Percentiles rank a stretch among this genome's conserved stretches.
Evolutionary conservation across 1,284 basidiomycete species (phyloP).

Genomic region (Moesziomyces sp.): DNA sequence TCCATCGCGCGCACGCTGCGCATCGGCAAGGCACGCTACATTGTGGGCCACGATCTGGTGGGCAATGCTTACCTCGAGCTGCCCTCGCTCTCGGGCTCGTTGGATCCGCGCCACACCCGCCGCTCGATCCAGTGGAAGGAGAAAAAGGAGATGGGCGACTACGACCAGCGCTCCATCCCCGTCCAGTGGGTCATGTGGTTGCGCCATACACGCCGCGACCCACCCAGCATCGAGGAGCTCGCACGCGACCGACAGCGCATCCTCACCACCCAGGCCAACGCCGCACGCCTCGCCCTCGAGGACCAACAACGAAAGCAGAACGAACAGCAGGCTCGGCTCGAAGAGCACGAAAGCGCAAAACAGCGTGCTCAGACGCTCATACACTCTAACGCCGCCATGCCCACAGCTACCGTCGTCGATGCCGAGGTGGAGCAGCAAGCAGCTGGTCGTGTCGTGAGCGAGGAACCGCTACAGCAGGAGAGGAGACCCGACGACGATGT

Average conservation of each 20-base stretch:
- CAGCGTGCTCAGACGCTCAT: constrained; percentile 17
- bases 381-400: not conserved
- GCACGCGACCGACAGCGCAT: constrained; percentile 27
- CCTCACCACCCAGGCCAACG: constrained; percentile 29
- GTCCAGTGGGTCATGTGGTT: constrained; percentile 66
- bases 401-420: constrained; percentile 24
- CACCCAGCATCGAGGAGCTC: constrained; percentile 56
- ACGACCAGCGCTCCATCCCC: constrained; percentile 59
- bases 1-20: constrained; percentile 39
- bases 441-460: not conserved
- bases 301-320: constrained; percentile 12
- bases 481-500: constrained; percentile 32
- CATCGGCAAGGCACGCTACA: constrained; percentile 52
- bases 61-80: constrained; percentile 61
- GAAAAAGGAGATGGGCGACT: constrained; percentile 50
- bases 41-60: constrained; percentile 57
- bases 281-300: constrained; percentile 21
- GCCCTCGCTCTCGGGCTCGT: constrained; percentile 51
- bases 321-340: constrained; percentile 13
- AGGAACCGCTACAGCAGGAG: constrained; percentile 12
- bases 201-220: constrained; percentile 54
- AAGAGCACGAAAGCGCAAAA: constrained; percentile 21
- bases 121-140: constrained; percentile 49
- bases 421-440: constrained; percentile 4
- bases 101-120: constrained; percentile 56